Evolutionary conservation across 1,139 yeast species (phyloP).

Genomic region (Hyphopichia khmerensis): DNA sequence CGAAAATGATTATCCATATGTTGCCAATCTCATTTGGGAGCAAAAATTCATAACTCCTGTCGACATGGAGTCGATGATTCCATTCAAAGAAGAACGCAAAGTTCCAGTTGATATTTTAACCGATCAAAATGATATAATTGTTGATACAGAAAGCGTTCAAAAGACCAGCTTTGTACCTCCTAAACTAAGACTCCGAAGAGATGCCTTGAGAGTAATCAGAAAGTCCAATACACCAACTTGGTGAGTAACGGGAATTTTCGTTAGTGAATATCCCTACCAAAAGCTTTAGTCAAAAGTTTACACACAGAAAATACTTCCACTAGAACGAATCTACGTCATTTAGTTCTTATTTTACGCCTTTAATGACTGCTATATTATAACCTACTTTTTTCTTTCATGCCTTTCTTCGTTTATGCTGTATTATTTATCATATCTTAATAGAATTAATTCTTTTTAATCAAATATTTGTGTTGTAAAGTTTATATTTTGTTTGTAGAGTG

Average conservation of each 20-base stretch:
- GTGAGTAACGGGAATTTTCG: too few relatives aligned
- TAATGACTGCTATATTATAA: neutral
- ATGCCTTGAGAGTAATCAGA: conserved; percentile 31
- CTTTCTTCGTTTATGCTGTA: neutral
- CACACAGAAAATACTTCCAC: neutral
- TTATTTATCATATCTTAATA: neutral
- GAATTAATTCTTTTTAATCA: too few relatives aligned
- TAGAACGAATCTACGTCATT: neutral
- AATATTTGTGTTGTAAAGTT: too few relatives aligned
- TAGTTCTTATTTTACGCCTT: neutral
- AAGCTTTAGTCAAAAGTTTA: too few relatives aligned
- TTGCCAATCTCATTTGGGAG: conserved; percentile 20
- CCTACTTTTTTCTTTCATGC: neutral
- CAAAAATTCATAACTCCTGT: conserved; percentile 22
- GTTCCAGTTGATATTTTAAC: conserved; percentile 15
- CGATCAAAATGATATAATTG: conserved; percentile 7
- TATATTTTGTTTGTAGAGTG: too few relatives aligned
- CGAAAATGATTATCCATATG: conserved; percentile 17
- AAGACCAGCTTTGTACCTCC: conserved; percentile 36
- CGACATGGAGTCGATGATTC: conserved; percentile 23
- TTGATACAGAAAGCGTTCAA: conserved; percentile 17
- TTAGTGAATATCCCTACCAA: too few relatives aligned
- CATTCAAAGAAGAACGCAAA: conserved; percentile 12
- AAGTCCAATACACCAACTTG: conserved; percentile 35
- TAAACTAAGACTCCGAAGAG: conserved; percentile 31